A percentile compares a stretch with the other conserved stretches of the same genome.
These are phyloP conservation scores for Phialemonium atrogriseum DNA, from an alignment of 2,329 filamentous ascomycete species.

Conservation along the genomic window DNA sequence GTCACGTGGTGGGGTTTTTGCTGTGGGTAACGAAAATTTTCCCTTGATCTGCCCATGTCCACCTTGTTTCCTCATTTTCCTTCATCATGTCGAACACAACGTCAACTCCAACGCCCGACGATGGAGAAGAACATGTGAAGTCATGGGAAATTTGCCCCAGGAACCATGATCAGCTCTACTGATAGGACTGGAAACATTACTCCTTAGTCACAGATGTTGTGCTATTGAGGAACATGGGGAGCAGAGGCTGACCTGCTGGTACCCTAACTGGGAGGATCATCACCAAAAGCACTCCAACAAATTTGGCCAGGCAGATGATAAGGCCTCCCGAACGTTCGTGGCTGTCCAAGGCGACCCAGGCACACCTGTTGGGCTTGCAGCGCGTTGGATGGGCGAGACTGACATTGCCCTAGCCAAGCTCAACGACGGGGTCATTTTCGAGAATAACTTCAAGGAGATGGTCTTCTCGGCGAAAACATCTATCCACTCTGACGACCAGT, in stretches of 20 bases:
- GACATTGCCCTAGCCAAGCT: constrained; percentile 4
- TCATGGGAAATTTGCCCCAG: constrained; percentile 19
- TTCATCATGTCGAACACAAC: no score
- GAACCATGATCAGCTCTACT: constrained; percentile 33
- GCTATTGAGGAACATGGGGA: not conserved
- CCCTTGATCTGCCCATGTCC: no score
- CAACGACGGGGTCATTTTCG: constrained; percentile 1
- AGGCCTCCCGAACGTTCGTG: constrained; percentile 1
- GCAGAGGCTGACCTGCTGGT: constrained; percentile 2
- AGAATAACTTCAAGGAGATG: constrained; percentile 4
- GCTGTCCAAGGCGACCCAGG: constrained; percentile 3
- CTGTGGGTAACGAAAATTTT: no score
- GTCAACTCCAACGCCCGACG: no score
- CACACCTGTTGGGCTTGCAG: constrained; percentile 1
- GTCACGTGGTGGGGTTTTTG: no score
- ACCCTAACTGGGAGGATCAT: constrained; percentile 4
- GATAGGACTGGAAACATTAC: not conserved
- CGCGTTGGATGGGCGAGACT: not conserved
- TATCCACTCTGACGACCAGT: not conserved
- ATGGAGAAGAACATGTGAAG: no score
- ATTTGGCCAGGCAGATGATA: not conserved
- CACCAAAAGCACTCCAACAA: not conserved
- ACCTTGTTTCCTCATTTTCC: no score
- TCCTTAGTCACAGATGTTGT: not conserved
- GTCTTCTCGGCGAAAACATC: not conserved